These are phyloP conservation scores for Cinnamomum micranthum DNA, from an alignment of 164 flowering plant genomes.

Conservation along the genomic window DNA sequence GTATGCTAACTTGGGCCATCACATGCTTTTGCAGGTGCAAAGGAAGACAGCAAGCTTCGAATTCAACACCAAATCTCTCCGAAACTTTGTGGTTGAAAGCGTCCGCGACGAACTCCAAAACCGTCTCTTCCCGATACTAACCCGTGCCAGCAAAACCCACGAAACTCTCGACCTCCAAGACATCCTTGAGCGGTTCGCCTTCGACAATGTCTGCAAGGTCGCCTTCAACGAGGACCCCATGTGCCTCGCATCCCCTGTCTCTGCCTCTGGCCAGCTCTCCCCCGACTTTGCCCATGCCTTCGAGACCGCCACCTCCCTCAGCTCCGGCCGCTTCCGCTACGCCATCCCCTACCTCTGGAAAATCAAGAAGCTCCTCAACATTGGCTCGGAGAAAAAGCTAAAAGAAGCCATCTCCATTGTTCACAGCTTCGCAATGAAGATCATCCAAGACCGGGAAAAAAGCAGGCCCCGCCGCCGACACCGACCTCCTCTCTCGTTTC, in stretches of 20 bases:
- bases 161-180: conserved; percentile 45
- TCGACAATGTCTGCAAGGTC: conserved; percentile 51
- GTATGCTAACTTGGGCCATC: too few species aligned
- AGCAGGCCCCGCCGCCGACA: conserved; percentile 8
- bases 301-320: conserved; percentile 48
- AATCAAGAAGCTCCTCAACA: conserved; percentile 33
- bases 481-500: conserved; percentile 7
- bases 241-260: conserved; percentile 16
- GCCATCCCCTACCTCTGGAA: conserved; percentile 25
- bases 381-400: conserved; percentile 48
- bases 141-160: conserved; percentile 10
- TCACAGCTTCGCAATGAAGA: conserved; percentile 45
- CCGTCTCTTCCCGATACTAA: conserved; percentile 40
- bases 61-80: conserved; percentile 50
- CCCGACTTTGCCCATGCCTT: conserved; percentile 46
- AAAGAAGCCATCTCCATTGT: conserved; percentile 32
- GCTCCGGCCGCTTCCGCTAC: conserved; percentile 42
- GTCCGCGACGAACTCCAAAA: conserved; percentile 27
- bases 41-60: conserved; percentile 62
- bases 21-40: conserved; percentile 19
- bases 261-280: background rate
- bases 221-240: conserved; percentile 46
- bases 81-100: conserved; percentile 41
- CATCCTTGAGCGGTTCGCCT: conserved; percentile 51
- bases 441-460: conserved; percentile 37